Evolutionary conservation across 1,139 yeast genomes (phyloP).

Genomic region (Geotrichum histeridarum): DNA sequence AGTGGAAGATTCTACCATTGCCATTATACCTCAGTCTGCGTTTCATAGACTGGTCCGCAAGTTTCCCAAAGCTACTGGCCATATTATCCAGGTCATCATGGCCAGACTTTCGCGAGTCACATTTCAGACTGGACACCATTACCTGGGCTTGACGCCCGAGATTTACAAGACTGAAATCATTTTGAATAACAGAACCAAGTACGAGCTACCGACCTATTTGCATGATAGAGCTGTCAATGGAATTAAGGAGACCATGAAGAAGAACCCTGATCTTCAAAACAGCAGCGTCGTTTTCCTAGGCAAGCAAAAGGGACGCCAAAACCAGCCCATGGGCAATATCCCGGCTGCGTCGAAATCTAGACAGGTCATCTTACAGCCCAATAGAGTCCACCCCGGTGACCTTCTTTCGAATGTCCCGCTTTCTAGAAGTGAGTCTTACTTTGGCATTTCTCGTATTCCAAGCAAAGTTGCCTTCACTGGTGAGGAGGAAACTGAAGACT

Average conservation of each 20-base stretch:
- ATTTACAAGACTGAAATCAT: conserved; percentile 70
- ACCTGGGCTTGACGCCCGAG: conserved; percentile 78
- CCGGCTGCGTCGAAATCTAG: conserved; percentile 42
- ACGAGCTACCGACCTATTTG: conserved; percentile 57
- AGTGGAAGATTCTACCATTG: conserved; percentile 68
- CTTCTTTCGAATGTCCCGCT: conserved; percentile 76
- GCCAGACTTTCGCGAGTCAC: conserved; percentile 86
- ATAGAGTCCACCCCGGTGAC: conserved; percentile 75
- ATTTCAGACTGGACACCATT: conserved; percentile 80
- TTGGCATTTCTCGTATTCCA: conserved; percentile 2
- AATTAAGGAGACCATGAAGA: conserved; percentile 31
- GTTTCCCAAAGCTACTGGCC: conserved; percentile 87
- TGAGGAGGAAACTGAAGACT: conserved; percentile 74
- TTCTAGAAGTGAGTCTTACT: conserved; percentile 40
- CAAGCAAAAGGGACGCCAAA: conserved; percentile 4
- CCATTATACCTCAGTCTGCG: conserved; percentile 83
- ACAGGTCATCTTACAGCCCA: conserved; percentile 60
- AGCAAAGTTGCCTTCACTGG: conserved; percentile 43
- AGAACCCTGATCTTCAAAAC: conserved; percentile 16
- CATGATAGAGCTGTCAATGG: conserved; percentile 53
- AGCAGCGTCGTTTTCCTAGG: conserved; percentile 10
- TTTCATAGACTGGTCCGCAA: conserved; percentile 66
- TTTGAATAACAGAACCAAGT: conserved; percentile 45
- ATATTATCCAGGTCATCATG: conserved; percentile 86
- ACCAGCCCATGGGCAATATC: not conserved